Conservation (phyloP, 176 grass and related monocot genomes). For the Aegilops longissima region DNA sequence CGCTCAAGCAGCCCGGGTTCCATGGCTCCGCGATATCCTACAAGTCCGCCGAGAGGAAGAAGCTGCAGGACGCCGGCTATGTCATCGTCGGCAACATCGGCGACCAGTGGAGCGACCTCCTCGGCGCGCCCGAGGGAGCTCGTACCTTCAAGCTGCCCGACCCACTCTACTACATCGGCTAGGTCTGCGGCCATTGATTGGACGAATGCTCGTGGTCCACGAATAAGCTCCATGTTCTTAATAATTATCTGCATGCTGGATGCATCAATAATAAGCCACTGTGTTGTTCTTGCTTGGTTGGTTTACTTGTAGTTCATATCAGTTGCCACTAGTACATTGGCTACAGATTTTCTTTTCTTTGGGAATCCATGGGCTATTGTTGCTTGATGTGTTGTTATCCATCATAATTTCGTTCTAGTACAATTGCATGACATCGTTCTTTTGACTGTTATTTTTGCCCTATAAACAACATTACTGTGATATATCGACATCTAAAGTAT, state of each 20-base stretch:
- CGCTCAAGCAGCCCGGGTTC: conserved; percentile 29
- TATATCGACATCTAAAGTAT: no score
- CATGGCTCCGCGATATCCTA: background rate
- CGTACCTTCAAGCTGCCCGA: conserved; percentile 61
- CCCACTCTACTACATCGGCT: conserved; percentile 51
- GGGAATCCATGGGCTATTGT: no score
- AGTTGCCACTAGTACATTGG: no score
- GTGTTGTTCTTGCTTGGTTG: no score
- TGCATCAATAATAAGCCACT: background rate
- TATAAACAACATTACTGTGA: no score
- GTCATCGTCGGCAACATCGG: conserved; percentile 51
- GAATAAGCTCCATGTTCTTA: background rate
- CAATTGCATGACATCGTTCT: no score
- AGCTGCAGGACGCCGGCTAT: conserved; percentile 32
- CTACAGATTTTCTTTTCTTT: no score
- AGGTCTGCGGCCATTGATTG: background rate
- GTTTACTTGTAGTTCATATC: no score
- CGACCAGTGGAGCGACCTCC: conserved; percentile 66
- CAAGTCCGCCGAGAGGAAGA: conserved; percentile 32
- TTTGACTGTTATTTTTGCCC: no score
- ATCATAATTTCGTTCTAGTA: no score
- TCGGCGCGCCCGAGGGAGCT: conserved; percentile 6
- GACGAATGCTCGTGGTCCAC: background rate
- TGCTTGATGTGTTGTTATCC: no score
- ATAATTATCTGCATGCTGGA: background rate